Percentiles rank a stretch among this genome's conserved stretches.
Evolutionary conservation across 352 stramenopile genomes (phyloP).

Genomic region (Pythium rhizo-oryzae): DNA sequence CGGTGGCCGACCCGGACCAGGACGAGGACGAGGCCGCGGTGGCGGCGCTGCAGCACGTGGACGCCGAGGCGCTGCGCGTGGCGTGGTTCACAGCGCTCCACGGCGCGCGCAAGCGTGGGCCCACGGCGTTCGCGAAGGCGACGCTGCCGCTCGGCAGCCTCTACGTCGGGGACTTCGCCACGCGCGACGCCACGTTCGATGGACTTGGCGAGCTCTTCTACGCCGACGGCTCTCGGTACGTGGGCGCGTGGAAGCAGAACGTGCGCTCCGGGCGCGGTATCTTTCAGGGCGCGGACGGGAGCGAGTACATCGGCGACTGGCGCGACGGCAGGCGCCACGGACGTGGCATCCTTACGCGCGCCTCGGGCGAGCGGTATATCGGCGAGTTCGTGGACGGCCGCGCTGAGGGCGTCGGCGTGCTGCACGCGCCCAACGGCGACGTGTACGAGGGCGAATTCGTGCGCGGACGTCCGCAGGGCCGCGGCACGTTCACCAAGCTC

Average conservation of each 20-base stretch:
- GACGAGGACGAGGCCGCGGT: constrained; percentile 21
- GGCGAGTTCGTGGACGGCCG: constrained; percentile 83
- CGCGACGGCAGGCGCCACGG: constrained; percentile 77
- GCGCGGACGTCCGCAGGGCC: constrained; percentile 45
- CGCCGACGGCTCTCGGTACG: constrained; percentile 78
- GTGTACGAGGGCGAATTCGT: constrained; percentile 78
- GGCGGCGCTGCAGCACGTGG: constrained; percentile 15
- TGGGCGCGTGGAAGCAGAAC: constrained; percentile 78
- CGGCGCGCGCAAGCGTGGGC: background rate
- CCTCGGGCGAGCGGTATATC: constrained; percentile 85
- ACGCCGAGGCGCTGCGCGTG: constrained; percentile 15
- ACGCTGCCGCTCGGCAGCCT: constrained; percentile 65
- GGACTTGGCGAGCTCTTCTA: constrained; percentile 90
- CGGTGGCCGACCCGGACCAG: background rate
- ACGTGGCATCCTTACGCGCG: constrained; percentile 69
- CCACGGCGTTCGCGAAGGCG: constrained; percentile 60
- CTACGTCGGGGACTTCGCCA: constrained; percentile 75
- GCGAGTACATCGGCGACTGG: constrained; percentile 80
- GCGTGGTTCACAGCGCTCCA: constrained; percentile 66
- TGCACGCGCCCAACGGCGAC: constrained; percentile 77
- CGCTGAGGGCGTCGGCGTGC: constrained; percentile 69
- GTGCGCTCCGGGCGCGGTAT: constrained; percentile 70
- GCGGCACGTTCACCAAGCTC: constrained; percentile 68
- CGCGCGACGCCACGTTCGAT: constrained; percentile 51
- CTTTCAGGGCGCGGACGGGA: constrained; percentile 56